Evolutionary conservation across 305 asterid genomes (phyloP).

Genomic region (Fraxinus sp.): DNA sequence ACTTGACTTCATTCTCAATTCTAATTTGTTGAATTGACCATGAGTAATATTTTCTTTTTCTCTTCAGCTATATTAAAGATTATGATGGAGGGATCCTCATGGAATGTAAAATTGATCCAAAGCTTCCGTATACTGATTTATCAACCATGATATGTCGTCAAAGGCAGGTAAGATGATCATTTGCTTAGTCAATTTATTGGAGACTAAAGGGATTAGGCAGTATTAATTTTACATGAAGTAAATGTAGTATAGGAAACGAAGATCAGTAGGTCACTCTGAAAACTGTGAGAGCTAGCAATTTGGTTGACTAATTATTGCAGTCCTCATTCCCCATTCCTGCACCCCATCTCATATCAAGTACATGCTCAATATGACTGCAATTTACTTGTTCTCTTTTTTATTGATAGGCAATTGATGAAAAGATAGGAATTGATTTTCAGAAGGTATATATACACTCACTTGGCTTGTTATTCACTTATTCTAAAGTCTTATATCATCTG

Average conservation of each 20-base stretch:
- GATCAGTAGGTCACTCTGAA: neutral
- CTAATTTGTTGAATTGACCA: neutral
- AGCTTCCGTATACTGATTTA: constrained; percentile 93
- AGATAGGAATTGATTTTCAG: constrained; percentile 94
- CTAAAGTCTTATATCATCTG: neutral
- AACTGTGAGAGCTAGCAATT: neutral
- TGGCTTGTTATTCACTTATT: constrained; percentile 21
- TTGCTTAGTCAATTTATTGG: constrained; percentile 7
- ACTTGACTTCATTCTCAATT: neutral
- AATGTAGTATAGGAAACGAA: neutral
- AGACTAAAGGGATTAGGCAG: neutral
- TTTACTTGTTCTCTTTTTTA: constrained; percentile 21
- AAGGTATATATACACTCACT: constrained; percentile 54
- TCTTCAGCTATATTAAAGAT: constrained; percentile 79
- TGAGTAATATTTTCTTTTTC: constrained; percentile 8
- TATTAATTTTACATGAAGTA: neutral
- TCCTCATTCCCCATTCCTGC: neutral
- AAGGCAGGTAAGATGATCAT: constrained; percentile 59
- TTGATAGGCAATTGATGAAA: constrained; percentile 93
- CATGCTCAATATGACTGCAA: constrained; percentile 18
- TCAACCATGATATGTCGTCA: constrained; percentile 94
- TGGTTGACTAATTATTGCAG: constrained; percentile 8
- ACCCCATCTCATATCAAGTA: neutral
- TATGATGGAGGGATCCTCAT: constrained; percentile 97
- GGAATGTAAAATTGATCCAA: constrained; percentile 96